Percentiles rank a stretch among this genome's conserved stretches.
phyloP scores from a whole-genome alignment of 2,329 filamentous ascomycete species.

The Zasmidium cellare region DNA sequence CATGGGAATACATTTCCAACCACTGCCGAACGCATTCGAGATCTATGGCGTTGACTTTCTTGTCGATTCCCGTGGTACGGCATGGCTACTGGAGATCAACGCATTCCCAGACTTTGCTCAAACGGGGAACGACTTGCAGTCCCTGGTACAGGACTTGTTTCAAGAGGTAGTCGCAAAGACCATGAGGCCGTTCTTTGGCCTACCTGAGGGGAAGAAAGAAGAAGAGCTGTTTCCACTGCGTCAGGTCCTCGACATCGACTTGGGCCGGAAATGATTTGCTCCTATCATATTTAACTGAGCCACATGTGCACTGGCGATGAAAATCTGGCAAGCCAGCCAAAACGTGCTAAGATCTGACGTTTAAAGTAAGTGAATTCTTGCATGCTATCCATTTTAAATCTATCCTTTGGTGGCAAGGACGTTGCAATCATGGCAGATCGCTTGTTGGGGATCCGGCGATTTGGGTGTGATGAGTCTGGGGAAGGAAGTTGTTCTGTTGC shows the following conservation, averaged over 20 bases:
- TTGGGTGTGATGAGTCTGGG: no score
- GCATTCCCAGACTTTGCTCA: conserved; percentile 95
- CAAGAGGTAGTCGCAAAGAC: conserved; percentile 68
- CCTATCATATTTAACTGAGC: no score
- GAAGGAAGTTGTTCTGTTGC: no score
- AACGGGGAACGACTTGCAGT: conserved; percentile 74
- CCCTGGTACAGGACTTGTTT: conserved; percentile 75
- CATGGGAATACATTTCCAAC: conserved; percentile 90
- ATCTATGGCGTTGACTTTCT: conserved; percentile 90
- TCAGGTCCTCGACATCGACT: neutral
- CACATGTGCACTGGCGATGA: no score
- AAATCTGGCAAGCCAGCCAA: no score
- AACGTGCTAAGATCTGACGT: no score
- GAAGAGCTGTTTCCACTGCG: neutral
- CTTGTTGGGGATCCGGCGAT: no score
- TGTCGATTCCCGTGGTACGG: conserved; percentile 63
- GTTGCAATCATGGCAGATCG: no score
- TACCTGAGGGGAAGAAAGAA: neutral
- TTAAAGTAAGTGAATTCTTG: no score
- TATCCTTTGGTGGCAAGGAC: no score
- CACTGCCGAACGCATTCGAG: conserved; percentile 85
- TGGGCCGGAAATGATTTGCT: neutral
- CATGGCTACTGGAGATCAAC: conserved; percentile 88
- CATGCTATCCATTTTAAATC: no score
- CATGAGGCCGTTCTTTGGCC: conserved; percentile 68